Evolutionary conservation across 2,329 filamentous ascomycete genomes (phyloP).

Genomic region (Gnomoniopsis smithogilvyi): DNA sequence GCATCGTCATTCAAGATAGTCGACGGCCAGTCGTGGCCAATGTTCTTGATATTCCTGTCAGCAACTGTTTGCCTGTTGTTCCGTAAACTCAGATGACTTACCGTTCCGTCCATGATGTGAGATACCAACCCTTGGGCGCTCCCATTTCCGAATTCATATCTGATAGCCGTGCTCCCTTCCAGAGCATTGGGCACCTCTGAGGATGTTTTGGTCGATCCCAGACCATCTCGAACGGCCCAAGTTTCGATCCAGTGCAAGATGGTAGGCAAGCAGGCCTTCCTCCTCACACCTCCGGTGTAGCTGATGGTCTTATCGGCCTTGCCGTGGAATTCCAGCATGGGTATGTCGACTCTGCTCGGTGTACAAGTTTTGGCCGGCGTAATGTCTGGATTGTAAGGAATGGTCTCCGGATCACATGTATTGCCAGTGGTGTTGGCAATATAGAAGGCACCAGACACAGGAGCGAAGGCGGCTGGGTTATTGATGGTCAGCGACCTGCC

Average conservation of each 20-base stretch:
- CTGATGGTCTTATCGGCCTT: conserved; percentile 41
- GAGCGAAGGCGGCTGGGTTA: conserved; percentile 35
- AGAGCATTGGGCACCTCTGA: not conserved
- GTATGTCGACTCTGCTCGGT: conserved; percentile 31
- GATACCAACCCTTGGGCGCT: conserved; percentile 22
- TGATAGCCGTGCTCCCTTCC: conserved; percentile 10
- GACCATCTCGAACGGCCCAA: conserved; percentile 34
- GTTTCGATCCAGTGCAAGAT: conserved; percentile 36
- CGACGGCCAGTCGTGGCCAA: conserved; percentile 16
- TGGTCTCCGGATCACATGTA: conserved; percentile 6
- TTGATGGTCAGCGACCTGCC: not conserved
- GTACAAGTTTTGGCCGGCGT: conserved; percentile 25
- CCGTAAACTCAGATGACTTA: not conserved
- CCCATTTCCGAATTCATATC: conserved; percentile 31
- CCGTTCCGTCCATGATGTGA: conserved; percentile 29
- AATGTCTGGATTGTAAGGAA: conserved; percentile 26
- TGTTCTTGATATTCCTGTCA: not conserved
- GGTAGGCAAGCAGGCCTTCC: conserved; percentile 39
- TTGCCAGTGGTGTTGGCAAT: conserved; percentile 21
- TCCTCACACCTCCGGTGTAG: conserved; percentile 38
- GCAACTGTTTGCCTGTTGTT: not conserved
- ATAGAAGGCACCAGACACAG: conserved; percentile 40
- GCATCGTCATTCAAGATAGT: conserved; percentile 12
- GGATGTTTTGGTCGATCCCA: conserved; percentile 6
- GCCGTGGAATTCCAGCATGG: conserved; percentile 49